Conservation (phyloP, 208 protist species). For the Leishmania aethiopica region DNA sequence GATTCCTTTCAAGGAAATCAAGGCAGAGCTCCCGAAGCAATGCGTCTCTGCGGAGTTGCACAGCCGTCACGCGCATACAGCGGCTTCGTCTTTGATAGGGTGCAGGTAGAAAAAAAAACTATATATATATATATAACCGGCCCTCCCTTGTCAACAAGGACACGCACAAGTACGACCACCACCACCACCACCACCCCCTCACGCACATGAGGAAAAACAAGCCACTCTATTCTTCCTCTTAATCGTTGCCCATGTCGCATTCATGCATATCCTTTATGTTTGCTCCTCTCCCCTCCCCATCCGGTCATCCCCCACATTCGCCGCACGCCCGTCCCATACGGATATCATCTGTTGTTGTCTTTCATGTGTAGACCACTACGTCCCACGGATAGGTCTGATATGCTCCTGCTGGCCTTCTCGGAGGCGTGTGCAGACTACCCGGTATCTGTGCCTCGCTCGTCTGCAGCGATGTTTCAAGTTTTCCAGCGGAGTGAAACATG, state of each 20-base stretch:
- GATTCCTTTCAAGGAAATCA: not conserved
- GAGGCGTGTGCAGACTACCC: not conserved
- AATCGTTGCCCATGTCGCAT: not conserved
- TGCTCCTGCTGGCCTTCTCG: not conserved
- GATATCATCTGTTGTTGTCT: not conserved
- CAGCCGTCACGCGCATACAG: not conserved
- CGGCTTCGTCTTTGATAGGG: not conserved
- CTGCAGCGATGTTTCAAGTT: not conserved
- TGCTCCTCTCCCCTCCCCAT: not conserved
- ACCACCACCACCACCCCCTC: not conserved
- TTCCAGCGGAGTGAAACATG: not conserved
- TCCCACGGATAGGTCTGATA: no score
- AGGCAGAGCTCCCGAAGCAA: not conserved
- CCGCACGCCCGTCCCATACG: not conserved
- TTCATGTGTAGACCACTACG: not conserved
- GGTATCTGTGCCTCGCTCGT: not conserved
- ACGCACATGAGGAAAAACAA: not conserved
- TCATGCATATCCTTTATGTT: not conserved
- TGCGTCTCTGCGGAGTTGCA: not conserved
- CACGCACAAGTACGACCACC: no score
- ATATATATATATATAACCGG: no score
- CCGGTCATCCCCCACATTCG: no score
- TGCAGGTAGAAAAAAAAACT: not conserved
- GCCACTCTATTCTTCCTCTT: not conserved
- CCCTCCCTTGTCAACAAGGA: no score